These are phyloP conservation scores for Coemansia sp. DNA, from an alignment of 192 early-diverging fungal species.

Conservation along the genomic window DNA sequence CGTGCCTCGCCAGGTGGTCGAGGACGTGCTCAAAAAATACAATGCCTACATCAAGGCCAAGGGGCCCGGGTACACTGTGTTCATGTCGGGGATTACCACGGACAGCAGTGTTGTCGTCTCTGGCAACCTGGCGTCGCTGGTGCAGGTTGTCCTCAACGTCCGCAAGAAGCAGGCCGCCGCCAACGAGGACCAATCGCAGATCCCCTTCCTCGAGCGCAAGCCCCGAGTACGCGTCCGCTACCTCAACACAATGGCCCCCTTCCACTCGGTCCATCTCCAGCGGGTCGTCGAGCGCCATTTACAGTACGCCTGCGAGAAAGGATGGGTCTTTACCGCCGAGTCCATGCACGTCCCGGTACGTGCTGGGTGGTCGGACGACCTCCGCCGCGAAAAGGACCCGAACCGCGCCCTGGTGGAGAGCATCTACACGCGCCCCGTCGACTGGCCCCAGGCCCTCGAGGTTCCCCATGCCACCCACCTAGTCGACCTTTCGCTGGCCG, in stretches of 20 bases:
- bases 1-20: constrained; percentile 62
- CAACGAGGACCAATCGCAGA: constrained; percentile 71
- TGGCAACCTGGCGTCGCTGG: constrained; percentile 73
- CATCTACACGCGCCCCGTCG: constrained; percentile 12
- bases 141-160: constrained; percentile 77
- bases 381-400: neutral
- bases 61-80: constrained; percentile 44
- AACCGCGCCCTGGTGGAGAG: constrained; percentile 8
- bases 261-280: constrained; percentile 68
- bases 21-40: constrained; percentile 70
- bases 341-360: constrained; percentile 62
- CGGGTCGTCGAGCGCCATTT: constrained; percentile 54
- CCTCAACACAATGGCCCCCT: constrained; percentile 61
- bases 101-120: constrained; percentile 70
- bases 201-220: constrained; percentile 80
- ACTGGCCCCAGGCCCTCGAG: constrained; percentile 19
- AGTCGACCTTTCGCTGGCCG: constrained; percentile 83
- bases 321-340: constrained; percentile 55
- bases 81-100: constrained; percentile 72
- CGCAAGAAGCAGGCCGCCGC: constrained; percentile 75
- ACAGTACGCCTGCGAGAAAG: constrained; percentile 60
- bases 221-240: constrained; percentile 72
- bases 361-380: constrained; percentile 53
- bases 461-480: constrained; percentile 54
- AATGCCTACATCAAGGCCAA: constrained; percentile 62